Evolutionary conservation across 179 eudicot genomes (phyloP).

Genomic region (Pouteria campechiana): DNA sequence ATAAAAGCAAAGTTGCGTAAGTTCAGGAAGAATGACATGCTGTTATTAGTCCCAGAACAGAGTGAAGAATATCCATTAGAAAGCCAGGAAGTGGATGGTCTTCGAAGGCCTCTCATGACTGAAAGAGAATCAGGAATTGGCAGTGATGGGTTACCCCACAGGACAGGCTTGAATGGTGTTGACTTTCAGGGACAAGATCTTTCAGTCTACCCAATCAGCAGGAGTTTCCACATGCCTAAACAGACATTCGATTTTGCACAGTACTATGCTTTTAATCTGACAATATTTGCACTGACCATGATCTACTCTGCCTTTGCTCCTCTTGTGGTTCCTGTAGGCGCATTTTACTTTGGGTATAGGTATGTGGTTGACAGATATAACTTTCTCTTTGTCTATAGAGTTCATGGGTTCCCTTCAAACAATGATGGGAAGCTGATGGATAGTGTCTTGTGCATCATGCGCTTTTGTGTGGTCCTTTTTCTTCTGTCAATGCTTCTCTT

Average conservation of each 20-base stretch:
- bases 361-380: constrained; percentile 95
- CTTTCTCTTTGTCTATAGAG: constrained; percentile 91
- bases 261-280: constrained; percentile 90
- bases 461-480: constrained; percentile 87
- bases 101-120: constrained; percentile 61
- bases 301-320: constrained; percentile 89
- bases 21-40: constrained; percentile 88
- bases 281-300: constrained; percentile 90
- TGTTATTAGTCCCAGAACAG: constrained; percentile 83
- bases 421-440: constrained; percentile 95
- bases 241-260: constrained; percentile 93
- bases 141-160: constrained; percentile 12
- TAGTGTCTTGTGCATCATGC: constrained; percentile 71
- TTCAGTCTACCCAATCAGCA: constrained; percentile 76
- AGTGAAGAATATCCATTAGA: constrained; percentile 61
- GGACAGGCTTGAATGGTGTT: constrained; percentile 28
- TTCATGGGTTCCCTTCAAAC: constrained; percentile 94
- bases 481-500: constrained; percentile 78
- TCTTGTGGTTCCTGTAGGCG: constrained; percentile 90
- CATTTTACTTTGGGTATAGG: constrained; percentile 84
- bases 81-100: constrained; percentile 37
- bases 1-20: constrained; percentile 70
- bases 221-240: constrained; percentile 82
- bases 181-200: constrained; percentile 69
- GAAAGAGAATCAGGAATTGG: constrained; percentile 29